Evolutionary conservation across 768 basidiomycete genomes (phyloP), one percentile per base, ranked within the genome.

Genomic region (Boletus vermiculosoides): DNA sequence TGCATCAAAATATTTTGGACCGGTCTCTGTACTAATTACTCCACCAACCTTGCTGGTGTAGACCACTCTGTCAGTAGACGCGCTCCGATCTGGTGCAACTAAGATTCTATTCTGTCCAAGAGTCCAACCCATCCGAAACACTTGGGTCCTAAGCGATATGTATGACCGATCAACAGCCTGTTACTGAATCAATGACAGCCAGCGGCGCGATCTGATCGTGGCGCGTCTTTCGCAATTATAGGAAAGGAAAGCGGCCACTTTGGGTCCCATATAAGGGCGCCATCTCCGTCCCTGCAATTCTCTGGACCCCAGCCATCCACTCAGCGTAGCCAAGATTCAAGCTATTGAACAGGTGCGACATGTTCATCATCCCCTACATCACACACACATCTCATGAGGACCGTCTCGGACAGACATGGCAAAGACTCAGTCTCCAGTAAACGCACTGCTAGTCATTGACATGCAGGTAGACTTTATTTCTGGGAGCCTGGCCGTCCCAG

Each of bases 401-500:
- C 8, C 36, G 5, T 16, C 45, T 37, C n/a, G 28, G 45, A 48
- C 39, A 59, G 63, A 56, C 46, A 71, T 69, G 67, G 25, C 57
- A 8, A n/a, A 41, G 23, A 44, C 34, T 22, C 42, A 12, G 20
- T 41, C 22, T 28, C 33, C 59, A 11, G 55, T 66, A 5, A 62
- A 73, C 33, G 90, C 86, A 1, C 77, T 92, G 22, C 65, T 92
- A 50, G 79, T 92, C 53, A 75, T 93, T 37, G 92, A 94, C 66
- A 80, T 91, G 70, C 92, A 95, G 68, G 81, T 90, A 66, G 92
- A 95, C 70, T 95, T 95, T 64, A 80, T 92, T 28, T 70, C 74
- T 20, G 92, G 92, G 3, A 79, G 85, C 6, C 82, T 95, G 39
- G 85, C 90, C 3, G 89, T 92, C 13, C 74, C 82, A 2, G 78